phyloP scores from a whole-genome alignment of 2,329 filamentous ascomycete species.

The Colletotrichum siamense region DNA sequence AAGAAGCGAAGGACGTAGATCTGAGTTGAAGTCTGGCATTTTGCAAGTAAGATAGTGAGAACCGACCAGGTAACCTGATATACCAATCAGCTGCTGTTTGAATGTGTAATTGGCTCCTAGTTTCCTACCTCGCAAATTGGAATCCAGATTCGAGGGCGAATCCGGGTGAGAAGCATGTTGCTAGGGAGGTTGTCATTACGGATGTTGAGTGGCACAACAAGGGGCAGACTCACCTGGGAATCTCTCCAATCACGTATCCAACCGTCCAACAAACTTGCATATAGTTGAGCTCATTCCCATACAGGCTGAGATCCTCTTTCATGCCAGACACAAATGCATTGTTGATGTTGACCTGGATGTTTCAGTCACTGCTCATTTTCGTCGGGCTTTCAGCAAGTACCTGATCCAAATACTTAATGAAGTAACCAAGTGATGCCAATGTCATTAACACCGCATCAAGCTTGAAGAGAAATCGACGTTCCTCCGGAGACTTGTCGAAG shows the following conservation, averaged over 20 bases:
- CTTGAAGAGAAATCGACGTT: slow-evolving; percentile 45
- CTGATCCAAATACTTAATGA: slow-evolving; percentile 27
- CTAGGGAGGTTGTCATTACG: slow-evolving; percentile 25
- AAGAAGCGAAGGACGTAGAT: slow-evolving; percentile 49
- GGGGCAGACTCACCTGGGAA: slow-evolving; percentile 22
- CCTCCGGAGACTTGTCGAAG: slow-evolving; percentile 45
- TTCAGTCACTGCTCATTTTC: background rate
- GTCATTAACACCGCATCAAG: slow-evolving; percentile 42
- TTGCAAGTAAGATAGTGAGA: background rate
- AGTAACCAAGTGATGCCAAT: slow-evolving; percentile 33
- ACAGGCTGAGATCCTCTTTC: slow-evolving; percentile 27
- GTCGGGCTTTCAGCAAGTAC: background rate
- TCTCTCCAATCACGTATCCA: slow-evolving; percentile 28
- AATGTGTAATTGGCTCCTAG: accelerated
- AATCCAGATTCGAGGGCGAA: slow-evolving; percentile 33
- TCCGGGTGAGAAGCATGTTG: slow-evolving; percentile 35
- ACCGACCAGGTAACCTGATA: slow-evolving; percentile 19
- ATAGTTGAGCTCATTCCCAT: slow-evolving; percentile 30
- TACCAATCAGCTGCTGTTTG: background rate
- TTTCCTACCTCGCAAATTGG: slow-evolving; percentile 30
- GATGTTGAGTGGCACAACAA: background rate
- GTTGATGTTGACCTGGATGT: slow-evolving; percentile 36
- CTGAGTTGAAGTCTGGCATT: slow-evolving; percentile 25
- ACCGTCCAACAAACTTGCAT: slow-evolving; percentile 30
- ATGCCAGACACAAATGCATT: slow-evolving; percentile 37